Evolutionary conservation across 192 early-diverging fungal genomes (phyloP).

Genomic region (Rhizoclosmatium sp.): DNA sequence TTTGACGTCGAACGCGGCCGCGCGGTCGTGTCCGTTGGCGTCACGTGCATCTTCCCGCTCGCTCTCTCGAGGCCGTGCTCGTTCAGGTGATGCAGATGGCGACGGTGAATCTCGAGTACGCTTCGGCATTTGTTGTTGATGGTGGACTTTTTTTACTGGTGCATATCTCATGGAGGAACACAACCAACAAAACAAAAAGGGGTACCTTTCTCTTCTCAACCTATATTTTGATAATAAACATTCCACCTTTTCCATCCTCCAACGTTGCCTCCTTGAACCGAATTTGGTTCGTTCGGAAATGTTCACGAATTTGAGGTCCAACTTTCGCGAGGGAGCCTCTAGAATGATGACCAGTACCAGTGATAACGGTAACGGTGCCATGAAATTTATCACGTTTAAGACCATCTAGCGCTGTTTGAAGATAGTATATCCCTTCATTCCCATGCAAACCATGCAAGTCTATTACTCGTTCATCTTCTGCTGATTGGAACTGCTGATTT

Average conservation of each 20-base stretch:
- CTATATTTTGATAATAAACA: conserved; percentile 49
- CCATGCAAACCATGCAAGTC: conserved; percentile 65
- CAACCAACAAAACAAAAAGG: too few species aligned
- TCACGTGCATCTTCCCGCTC: not conserved
- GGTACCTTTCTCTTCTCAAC: too few species aligned
- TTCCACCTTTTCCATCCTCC: conserved; percentile 53
- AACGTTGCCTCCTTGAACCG: conserved; percentile 47
- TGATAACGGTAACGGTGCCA: conserved; percentile 50
- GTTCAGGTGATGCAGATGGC: not conserved
- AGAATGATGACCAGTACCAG: conserved; percentile 61
- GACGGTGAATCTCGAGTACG: not conserved
- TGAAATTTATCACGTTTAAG: conserved; percentile 39
- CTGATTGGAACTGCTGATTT: conserved; percentile 29
- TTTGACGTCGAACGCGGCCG: not conserved
- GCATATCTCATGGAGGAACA: too few species aligned
- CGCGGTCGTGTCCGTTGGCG: not conserved
- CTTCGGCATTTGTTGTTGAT: not conserved
- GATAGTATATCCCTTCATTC: conserved; percentile 52
- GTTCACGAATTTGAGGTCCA: conserved; percentile 48
- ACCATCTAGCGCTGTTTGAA: conserved; percentile 33
- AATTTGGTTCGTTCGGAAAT: conserved; percentile 35
- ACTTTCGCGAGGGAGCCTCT: conserved; percentile 49
- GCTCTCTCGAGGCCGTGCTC: too few species aligned
- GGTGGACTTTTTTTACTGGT: not conserved
- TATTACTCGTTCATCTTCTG: conserved; percentile 35